Conservation (phyloP, 1,139 yeast genomes). For the Magnusiomyces suaveolens region DNA sequence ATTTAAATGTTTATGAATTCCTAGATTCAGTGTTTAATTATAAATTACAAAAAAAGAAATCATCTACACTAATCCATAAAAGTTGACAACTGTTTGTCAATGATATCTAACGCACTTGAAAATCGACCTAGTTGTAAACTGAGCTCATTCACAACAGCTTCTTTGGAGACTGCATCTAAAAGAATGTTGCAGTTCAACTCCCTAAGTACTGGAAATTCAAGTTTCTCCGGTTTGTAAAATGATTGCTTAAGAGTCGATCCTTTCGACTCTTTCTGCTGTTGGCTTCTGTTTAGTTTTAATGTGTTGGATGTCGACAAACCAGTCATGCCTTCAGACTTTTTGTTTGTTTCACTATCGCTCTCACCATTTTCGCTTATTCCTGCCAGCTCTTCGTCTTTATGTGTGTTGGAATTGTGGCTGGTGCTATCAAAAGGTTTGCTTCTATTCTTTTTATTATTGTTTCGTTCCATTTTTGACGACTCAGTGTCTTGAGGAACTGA, state of each 20-base stretch:
- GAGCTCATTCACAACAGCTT: constrained; percentile 25
- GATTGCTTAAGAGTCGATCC: neutral
- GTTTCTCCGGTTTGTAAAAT: neutral
- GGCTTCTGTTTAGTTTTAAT: neutral
- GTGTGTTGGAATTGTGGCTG: neutral
- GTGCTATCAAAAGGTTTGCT: neutral
- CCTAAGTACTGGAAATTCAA: constrained; percentile 20
- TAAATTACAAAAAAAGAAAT: no score
- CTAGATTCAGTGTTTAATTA: no score
- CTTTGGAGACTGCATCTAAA: constrained; percentile 28
- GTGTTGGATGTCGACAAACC: neutral
- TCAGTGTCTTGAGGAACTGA: constrained; percentile 3
- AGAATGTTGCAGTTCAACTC: constrained; percentile 25
- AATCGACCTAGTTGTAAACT: constrained; percentile 24
- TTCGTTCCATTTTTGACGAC: neutral
- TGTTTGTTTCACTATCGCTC: neutral
- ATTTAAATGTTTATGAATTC: no score
- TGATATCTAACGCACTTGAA: constrained; percentile 23
- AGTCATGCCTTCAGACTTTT: neutral
- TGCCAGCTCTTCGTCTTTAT: neutral
- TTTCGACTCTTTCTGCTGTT: neutral
- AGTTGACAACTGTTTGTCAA: constrained; percentile 8
- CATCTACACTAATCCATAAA: neutral
- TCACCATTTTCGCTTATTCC: neutral
- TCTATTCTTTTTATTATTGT: neutral